Evolutionary conservation across 169 alveolate species (phyloP).

Genomic region (Eimeria maxima): DNA sequence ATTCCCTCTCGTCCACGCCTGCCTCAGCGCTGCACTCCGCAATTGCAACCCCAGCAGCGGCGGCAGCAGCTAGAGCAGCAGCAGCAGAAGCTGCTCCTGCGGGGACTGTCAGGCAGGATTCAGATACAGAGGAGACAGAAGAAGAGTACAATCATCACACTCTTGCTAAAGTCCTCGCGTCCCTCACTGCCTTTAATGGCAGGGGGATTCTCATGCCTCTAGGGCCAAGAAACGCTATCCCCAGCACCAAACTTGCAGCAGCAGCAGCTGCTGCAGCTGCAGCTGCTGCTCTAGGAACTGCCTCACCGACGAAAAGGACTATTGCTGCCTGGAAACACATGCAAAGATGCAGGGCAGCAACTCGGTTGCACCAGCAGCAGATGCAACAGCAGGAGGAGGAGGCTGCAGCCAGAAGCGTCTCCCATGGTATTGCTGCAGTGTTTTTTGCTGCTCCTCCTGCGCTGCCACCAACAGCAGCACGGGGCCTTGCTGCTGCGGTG

Average conservation of each 20-base stretch:
- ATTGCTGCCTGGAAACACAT: slow-evolving; percentile 43
- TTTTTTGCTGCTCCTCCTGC: slow-evolving; percentile 65
- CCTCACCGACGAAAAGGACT: slow-evolving; percentile 26
- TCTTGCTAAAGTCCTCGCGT: not conserved
- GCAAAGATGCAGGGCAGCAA: slow-evolving; percentile 53
- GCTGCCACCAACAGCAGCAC: slow-evolving; percentile 71
- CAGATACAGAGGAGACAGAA: slow-evolving; percentile 48
- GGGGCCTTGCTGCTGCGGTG: slow-evolving; percentile 47
- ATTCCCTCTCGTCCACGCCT: slow-evolving; percentile 13
- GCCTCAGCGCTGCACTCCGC: slow-evolving; percentile 7
- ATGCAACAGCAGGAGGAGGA: slow-evolving; percentile 62
- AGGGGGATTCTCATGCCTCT: not conserved
- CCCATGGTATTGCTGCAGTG: slow-evolving; percentile 62
- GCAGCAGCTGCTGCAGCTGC: slow-evolving; percentile 55
- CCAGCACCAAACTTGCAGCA: not conserved
- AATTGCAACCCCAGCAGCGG: slow-evolving; percentile 1
- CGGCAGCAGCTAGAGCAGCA: slow-evolving; percentile 25
- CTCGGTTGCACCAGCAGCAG: slow-evolving; percentile 32
- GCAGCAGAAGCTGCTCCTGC: slow-evolving; percentile 61
- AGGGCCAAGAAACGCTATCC: not conserved
- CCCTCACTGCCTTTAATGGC: not conserved
- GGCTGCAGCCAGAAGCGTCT: slow-evolving; percentile 44
- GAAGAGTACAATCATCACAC: slow-evolving; percentile 13
- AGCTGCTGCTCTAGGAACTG: not conserved
- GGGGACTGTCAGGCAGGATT: not conserved